Percentiles rank a stretch among this genome's conserved stretches.
These are phyloP conservation scores for Paecilomyces dactylethromorphus DNA, from an alignment of 2,329 filamentous ascomycete species.

Conservation along the genomic window DNA sequence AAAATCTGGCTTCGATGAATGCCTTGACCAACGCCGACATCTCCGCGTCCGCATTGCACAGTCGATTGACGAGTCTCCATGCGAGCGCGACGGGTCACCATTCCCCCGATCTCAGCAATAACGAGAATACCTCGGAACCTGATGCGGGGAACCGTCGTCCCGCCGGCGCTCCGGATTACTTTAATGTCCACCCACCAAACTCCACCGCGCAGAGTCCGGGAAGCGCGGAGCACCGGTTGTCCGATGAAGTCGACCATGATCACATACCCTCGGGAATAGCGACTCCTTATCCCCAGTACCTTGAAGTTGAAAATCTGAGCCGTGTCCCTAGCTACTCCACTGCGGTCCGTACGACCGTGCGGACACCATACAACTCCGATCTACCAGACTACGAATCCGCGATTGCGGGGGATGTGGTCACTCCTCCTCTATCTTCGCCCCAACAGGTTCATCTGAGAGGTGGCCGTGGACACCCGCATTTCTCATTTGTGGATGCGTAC, in stretches of 20 bases:
- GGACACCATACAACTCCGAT: conserved; percentile 44
- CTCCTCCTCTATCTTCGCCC: conserved; percentile 25
- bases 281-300: conserved; percentile 38
- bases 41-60: conserved; percentile 61
- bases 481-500: conserved; percentile 17
- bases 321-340: conserved; percentile 74
- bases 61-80: conserved; percentile 54
- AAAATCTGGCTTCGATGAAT: conserved; percentile 64
- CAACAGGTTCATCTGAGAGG: conserved; percentile 32
- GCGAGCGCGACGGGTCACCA: conserved; percentile 17
- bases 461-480: conserved; percentile 30
- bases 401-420: conserved; percentile 19
- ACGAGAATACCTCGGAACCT: conserved; percentile 10
- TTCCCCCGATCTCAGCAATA: conserved; percentile 16
- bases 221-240: conserved; percentile 34
- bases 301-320: conserved; percentile 58
- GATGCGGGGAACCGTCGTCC: conserved; percentile 13
- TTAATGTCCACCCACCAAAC: conserved; percentile 18
- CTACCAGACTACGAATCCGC: conserved; percentile 65
- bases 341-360: conserved; percentile 60
- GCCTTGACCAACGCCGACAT: conserved; percentile 47
- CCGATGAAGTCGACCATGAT: conserved; percentile 42
- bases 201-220: conserved; percentile 26
- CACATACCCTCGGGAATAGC: conserved; percentile 39
- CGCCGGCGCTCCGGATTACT: conserved; percentile 24